A percentile compares a stretch with the other conserved stretches of the same genome.
Evolutionary conservation across 2,329 filamentous ascomycete genomes (phyloP).

Genomic region (Nigrograna mackinnonii): DNA sequence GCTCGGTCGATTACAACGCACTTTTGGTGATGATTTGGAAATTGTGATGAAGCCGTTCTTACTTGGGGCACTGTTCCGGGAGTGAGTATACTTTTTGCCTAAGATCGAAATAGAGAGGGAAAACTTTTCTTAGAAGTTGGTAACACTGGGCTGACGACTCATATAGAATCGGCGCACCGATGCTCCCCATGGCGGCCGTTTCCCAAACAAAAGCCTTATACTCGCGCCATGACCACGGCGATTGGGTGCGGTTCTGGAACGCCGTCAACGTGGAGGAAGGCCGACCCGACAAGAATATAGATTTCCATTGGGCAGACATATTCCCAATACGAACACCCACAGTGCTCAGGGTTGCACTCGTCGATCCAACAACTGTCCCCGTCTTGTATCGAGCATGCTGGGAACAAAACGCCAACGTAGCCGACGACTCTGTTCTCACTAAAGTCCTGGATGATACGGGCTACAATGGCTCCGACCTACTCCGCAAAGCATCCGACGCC

Average conservation of each 20-base stretch:
- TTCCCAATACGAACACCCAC: slow-evolving; percentile 40
- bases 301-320: slow-evolving; percentile 31
- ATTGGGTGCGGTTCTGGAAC: slow-evolving; percentile 38
- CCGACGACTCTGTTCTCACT: slow-evolving; percentile 25
- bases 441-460: slow-evolving; percentile 28
- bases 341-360: slow-evolving; percentile 32
- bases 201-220: slow-evolving; percentile 29
- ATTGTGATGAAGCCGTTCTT: slow-evolving; percentile 37
- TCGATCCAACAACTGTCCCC: slow-evolving; percentile 21
- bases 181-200: slow-evolving; percentile 26
- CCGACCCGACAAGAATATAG: slow-evolving; percentile 21
- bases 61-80: slow-evolving; percentile 36
- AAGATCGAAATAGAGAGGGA: neutral
- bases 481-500: slow-evolving; percentile 27
- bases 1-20: slow-evolving; percentile 25
- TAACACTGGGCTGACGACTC: neutral
- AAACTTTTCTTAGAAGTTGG: neutral
- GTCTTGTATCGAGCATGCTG: slow-evolving; percentile 36
- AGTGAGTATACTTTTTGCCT: slow-evolving; percentile 13
- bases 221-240: slow-evolving; percentile 31
- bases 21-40: slow-evolving; percentile 25
- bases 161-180: slow-evolving; percentile 35
- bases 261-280: slow-evolving; percentile 31
- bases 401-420: slow-evolving; percentile 32
- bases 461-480: slow-evolving; percentile 24